Evolutionary conservation across 345 rosid species (phyloP), one percentile per base, ranked within the genome.

Genomic region (Cochlearia excelsa): DNA sequence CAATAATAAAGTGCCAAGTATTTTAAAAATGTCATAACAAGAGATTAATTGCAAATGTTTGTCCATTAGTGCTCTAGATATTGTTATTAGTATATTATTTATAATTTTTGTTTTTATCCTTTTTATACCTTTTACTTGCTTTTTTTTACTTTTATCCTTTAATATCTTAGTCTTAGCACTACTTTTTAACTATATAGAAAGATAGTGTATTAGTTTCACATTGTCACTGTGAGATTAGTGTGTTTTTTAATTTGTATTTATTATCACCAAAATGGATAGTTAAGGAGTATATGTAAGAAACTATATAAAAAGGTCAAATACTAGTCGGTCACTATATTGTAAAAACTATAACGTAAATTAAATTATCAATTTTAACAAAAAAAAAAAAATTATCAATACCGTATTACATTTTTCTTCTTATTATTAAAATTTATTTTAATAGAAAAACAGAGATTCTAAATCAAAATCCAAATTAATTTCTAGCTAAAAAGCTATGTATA

Each of bases 31-130:
- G 60, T 50, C 54, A 26, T 39, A 57, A 37, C 51, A 69, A 70
- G 74, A 57, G 65, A 70, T 63, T 44, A 63, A 57, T 67, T 61
- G 37, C 23, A 4, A 67, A 67, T 56, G 29, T 40, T 67, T 73
- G 76, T 73, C 69, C 45, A 51, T 39, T 64, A 58, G 66, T 9
- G 54, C 44, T 40, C 9, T 46, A 23, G 61, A 71, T 71, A 71
- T 46, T 27, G 56, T 52, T 51, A 57, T 57, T 44, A 70, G 9
- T 64, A 50, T 54, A 45, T 26, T 31, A 40, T 46, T 59, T 30
- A 54, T 0, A 2, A 7, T 16, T 27, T 45, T 52, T 5, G 4
- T 29, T 67, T 27, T 9, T 0, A 2, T 59, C 46, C 51, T 49
- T 65, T 59, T 66, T 40, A 60, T 44, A 53, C 54, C 62, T 65